phyloP scores from a whole-genome alignment of 2,329 filamentous ascomycete genomes.

The Geosmithia morbida region DNA sequence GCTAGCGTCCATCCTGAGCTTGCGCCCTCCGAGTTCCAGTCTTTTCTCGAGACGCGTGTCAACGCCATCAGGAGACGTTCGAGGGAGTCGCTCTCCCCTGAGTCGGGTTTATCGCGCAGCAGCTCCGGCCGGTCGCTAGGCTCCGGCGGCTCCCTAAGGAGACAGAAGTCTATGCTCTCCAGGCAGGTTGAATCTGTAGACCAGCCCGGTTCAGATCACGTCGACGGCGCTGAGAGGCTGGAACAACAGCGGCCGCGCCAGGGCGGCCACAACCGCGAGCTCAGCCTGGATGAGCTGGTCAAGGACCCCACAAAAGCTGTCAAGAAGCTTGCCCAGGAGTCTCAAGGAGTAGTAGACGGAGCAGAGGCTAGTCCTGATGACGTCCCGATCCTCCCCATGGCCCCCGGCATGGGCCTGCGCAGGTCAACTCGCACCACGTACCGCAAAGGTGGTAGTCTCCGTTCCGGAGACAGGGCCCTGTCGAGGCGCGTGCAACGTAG shows the following conservation, averaged over 20 bases:
- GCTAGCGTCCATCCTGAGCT: conserved; percentile 88
- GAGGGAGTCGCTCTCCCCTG: conserved; percentile 51
- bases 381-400: conserved; percentile 71
- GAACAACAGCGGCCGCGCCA: conserved; percentile 56
- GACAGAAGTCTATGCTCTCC: conserved; percentile 94
- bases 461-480: conserved; percentile 61
- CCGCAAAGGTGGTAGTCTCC: conserved; percentile 68
- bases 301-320: conserved; percentile 63
- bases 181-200: conserved; percentile 67
- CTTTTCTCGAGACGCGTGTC: conserved; percentile 85
- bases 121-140: conserved; percentile 30
- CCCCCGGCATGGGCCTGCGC: conserved; percentile 65
- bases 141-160: conserved; percentile 42
- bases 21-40: conserved; percentile 92
- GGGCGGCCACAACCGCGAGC: conserved; percentile 37
- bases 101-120: conserved; percentile 33
- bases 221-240: conserved; percentile 71
- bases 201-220: conserved; percentile 46
- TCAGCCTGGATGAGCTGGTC: conserved; percentile 70
- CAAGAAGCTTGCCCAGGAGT: conserved; percentile 49
- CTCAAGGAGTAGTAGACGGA: conserved; percentile 27
- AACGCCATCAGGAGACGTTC: conserved; percentile 80
- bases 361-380: conserved; percentile 44
- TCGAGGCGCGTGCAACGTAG: conserved; percentile 56
- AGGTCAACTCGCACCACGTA: conserved; percentile 89